Evolutionary conservation across 2,329 filamentous ascomycete genomes (phyloP), one percentile per base, ranked within the genome.

Genomic region (Mycosphaerella arachidis): DNA sequence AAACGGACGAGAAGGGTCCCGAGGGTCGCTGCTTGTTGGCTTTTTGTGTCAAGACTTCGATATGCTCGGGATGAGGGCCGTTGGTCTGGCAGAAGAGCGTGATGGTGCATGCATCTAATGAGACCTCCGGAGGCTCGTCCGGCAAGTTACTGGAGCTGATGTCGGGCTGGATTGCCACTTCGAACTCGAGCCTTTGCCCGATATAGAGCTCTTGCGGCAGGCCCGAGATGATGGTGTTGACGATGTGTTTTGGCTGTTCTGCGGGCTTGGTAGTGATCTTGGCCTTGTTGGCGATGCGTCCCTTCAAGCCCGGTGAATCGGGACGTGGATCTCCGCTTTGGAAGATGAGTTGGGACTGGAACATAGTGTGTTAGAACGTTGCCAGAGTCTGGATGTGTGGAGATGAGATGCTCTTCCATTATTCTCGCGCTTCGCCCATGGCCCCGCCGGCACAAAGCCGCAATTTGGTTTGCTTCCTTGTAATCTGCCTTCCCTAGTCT

Each of bases 61-160:
- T 60, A 1, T 53, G 40, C 12, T 57, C 53, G 3, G 58, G 58
- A 31, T 58, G 51, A 7, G 53, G 29, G 5, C 63, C 63, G n/a
- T 51, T 56, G 2, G 60, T 65, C 20, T 63, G 63, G 10, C 58
- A 58, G 24, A 63, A 53, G 27, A 65, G 61, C 3, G 58, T 59
- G 9, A 63, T 52, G 13, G 56, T 63, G 51, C 63, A 63, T 3
- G 46, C 55, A 37, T 65, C 51, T 20, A 65, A 27, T n/a, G 59
- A 59, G 45, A 65, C 48, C 29, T 63, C 53, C 16, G 56, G 56
- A 24, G 18, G 40, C 20, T 37, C 37, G 20, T 45, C 31, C 7
- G 45, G 13, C 18, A 18, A 50, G 43, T 1, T 24, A 24, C 30
- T 37, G 16, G 33, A 13, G 27, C 12, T 29, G 6, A 30, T 45